Evolutionary conservation across 2,329 filamentous ascomycete genomes (phyloP), one percentile per base, ranked within the genome.

Genomic region (Knufia fluminis): DNA sequence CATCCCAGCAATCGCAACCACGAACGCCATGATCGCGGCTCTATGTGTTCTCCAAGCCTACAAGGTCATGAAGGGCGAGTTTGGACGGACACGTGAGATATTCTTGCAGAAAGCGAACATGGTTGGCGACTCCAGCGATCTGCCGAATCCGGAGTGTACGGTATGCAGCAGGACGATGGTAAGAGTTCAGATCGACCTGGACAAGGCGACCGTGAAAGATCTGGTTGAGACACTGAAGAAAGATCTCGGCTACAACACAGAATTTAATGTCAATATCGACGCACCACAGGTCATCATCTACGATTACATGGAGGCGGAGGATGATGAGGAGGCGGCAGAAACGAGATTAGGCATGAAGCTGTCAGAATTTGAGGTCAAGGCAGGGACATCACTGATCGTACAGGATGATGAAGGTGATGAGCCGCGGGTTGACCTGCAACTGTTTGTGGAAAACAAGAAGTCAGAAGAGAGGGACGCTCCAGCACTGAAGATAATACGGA

Each of bases 1-100:
- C 60, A 98, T 98, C 53, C 92, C 92, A 1, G 92, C 92, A 1
- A 98, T 98, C 63, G 92, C 92, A 3, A 98, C 92, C 0, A 97
- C 92, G 0, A 98, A 98, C 65, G 92, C 92, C 14, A 94, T 97
- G 65, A 91, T 92, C 1, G 92, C 92, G 14, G 85, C 88, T 10
- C 76, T 98, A 8, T 97, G 90, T 62, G 89, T 97, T 4, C 71
- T 98, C 22, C 85, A 97, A 65, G 83, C 90, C 0, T 92, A 94
- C 73, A 97, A 96, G 66, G 83, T 97, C 20, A 71, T 98, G 51
- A 83, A 76, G 61, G 78, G 80, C 17, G 79, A 90, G 43, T 83
- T 83, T 52, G 69, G 74, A 28, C 78, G 81, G 58, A 82, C 83
- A 0, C 90, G 84, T 64, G 91, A 92, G 76, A 83, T 94, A 10